A percentile compares a stretch with the other conserved stretches of the same genome.
These are phyloP conservation scores for Ceratobasidium sp. DNA, from an alignment of 1,284 basidiomycete genomes.

Conservation along the genomic window DNA sequence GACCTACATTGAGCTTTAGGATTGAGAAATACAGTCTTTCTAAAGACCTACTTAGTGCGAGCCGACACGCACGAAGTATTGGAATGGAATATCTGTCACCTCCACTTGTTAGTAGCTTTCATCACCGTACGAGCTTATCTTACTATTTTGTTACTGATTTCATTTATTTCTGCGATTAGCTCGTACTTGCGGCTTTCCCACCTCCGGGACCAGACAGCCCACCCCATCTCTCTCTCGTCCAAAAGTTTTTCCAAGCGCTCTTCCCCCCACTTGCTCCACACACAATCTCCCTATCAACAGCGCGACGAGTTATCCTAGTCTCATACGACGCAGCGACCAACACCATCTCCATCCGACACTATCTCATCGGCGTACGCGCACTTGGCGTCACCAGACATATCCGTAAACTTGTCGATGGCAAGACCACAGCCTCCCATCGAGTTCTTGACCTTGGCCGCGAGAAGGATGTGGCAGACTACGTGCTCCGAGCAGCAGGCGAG, in stretches of 20 bases:
- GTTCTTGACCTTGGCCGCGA: slow-evolving; percentile 88
- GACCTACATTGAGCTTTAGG: slow-evolving; percentile 95
- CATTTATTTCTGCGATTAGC: slow-evolving; percentile 58
- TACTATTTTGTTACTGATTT: no score
- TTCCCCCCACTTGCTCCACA: slow-evolving; percentile 89
- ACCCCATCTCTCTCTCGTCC: slow-evolving; percentile 77
- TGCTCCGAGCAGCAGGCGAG: slow-evolving; percentile 80
- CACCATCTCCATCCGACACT: slow-evolving; percentile 95
- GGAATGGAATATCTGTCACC: slow-evolving; percentile 89
- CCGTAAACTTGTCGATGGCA: slow-evolving; percentile 87
- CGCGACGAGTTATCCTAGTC: slow-evolving; percentile 92
- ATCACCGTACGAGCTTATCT: not conserved
- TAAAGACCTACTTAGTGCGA: slow-evolving; percentile 82
- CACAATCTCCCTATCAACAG: slow-evolving; percentile 81
- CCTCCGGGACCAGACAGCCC: slow-evolving; percentile 76
- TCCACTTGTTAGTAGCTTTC: slow-evolving; percentile 74
- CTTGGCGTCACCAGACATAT: slow-evolving; percentile 94
- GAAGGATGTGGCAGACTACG: slow-evolving; percentile 95
- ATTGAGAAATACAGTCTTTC: slow-evolving; percentile 93
- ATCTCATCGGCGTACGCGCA: slow-evolving; percentile 94
- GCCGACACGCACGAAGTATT: slow-evolving; percentile 77
- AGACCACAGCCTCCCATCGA: slow-evolving; percentile 55
- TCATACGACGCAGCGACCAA: slow-evolving; percentile 90
- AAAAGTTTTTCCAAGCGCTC: slow-evolving; percentile 90
- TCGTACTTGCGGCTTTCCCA: slow-evolving; percentile 82